Evolutionary conservation across 306 rosid genomes (phyloP).

Genomic region (Cucurbita ficifolia): DNA sequence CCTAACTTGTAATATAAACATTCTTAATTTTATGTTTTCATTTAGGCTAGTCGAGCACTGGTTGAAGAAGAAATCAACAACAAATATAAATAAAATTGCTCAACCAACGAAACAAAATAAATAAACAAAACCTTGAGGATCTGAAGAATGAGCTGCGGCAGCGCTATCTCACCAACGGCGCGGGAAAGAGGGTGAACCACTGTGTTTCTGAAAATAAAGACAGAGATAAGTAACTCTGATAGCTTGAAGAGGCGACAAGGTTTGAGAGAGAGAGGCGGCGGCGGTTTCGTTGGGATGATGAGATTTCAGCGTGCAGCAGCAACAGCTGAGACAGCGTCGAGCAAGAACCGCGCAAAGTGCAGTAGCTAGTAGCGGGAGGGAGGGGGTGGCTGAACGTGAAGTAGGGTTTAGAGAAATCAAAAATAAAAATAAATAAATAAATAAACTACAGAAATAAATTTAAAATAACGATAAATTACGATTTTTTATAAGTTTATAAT

Average conservation of each 20-base stretch:
- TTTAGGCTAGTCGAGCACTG: neutral
- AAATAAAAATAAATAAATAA: too few species aligned
- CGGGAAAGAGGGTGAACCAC: neutral
- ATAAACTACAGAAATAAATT: too few species aligned
- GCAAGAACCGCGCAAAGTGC: neutral
- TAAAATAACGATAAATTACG: too few species aligned
- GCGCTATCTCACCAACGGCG: neutral
- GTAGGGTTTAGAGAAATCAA: neutral
- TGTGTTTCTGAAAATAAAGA: neutral
- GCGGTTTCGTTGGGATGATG: too few species aligned
- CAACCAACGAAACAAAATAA: too few species aligned
- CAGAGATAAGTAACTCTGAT: neutral
- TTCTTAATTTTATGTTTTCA: neutral
- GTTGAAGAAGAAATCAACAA: neutral
- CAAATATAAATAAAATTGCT: too few species aligned
- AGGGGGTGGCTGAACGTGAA: neutral
- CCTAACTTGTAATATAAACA: too few species aligned
- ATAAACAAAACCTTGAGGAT: neutral
- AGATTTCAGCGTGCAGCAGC: too few species aligned
- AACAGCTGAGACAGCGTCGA: too few species aligned
- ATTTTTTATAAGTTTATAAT: too few species aligned
- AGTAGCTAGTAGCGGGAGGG: neutral
- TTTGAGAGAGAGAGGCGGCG: neutral
- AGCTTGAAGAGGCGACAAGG: neutral
- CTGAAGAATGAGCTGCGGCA: neutral